Base-by-base conservation (phyloP, 441 rosid genomes). In the Biscutella laevigata region DNA sequence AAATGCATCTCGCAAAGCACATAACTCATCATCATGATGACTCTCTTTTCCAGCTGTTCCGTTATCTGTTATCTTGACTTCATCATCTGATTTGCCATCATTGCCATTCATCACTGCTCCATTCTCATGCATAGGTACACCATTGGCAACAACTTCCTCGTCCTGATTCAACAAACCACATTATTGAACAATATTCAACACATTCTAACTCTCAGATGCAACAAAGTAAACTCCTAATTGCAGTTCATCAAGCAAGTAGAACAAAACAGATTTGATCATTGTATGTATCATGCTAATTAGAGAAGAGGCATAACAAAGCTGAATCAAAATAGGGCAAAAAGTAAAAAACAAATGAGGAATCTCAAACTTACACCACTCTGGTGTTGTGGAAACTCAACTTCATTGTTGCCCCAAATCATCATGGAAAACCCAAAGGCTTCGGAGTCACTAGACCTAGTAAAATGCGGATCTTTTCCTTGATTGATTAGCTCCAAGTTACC, bases 361-460 rank as follows among this genome's bases (percentile, higher is more conserved):
- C 4, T 21, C 3, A 5, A 28, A 56, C 51, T 42, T 35, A 58
- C 63, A 4, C 13, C 22, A 41, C 6, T 41, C 22, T 41, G n/a
- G 11, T 7, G 26, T 11, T n/a, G 25, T 1, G 26, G 10, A 6
- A 1, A 4, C 6, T 33, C 10, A 57, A 26, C 10, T 10, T 46
- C 30, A 14, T 2, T 30, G 4, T 13, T 1, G 4, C 50, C 50
- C 70, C 65, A 66, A 13, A 66, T 16, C 64, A 51, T 58, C 55
- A 16, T 58, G 14, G 70, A 44, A 20, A 43, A 52, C 0, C 59
- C 54, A 66, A 66, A 66, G 1, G 55, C 60, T 52, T 58, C 43
- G 43, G 70, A 51, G 7, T 66, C 64, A 15, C 7, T 44, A 29
- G 29, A 38, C 47, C 53, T 66, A 3, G 54, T 66, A 25, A 66